These are phyloP conservation scores for Grigorovia jiainica DNA, from an alignment of 805 yeast species.

Conservation along the genomic window DNA sequence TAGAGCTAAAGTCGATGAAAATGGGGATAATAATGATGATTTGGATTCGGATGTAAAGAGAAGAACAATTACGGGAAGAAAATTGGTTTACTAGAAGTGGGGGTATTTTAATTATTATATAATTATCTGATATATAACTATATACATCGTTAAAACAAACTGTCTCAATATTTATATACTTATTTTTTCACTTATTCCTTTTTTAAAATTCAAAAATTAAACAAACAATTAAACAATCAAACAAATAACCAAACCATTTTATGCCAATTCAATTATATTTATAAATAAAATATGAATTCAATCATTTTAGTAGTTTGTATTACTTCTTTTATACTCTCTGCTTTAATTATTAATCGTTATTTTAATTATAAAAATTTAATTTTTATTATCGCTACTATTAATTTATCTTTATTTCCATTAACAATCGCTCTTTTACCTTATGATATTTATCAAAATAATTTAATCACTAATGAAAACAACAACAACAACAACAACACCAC, in stretches of 20 bases:
- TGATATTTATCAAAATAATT: slow-evolving; percentile 14
- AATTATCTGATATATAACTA: neutral
- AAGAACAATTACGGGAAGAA: slow-evolving; percentile 29
- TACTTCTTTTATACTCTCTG: neutral
- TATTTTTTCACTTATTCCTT: too few species aligned
- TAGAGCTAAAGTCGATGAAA: slow-evolving; percentile 94
- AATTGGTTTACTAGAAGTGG: slow-evolving; percentile 20
- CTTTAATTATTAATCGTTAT: neutral
- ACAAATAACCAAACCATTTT: too few species aligned
- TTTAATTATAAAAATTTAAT: slow-evolving; percentile 1
- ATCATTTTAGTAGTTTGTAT: neutral
- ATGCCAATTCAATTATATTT: too few species aligned
- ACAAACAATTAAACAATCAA: too few species aligned
- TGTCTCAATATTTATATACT: too few species aligned
- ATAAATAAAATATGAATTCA: too few species aligned
- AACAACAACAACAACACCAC: too few species aligned
- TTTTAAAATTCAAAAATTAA: too few species aligned
- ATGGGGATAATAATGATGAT: slow-evolving; percentile 58
- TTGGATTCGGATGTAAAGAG: slow-evolving; percentile 13
- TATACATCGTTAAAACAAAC: too few species aligned
- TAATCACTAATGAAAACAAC: too few species aligned
- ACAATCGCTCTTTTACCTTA: slow-evolving; percentile 24
- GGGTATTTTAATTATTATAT: neutral
- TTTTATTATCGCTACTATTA: slow-evolving; percentile 13
- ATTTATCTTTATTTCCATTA: slow-evolving; percentile 21